Evolutionary conservation across 2,329 filamentous ascomycete species (phyloP).

Genomic region (Calycina herbarum): DNA sequence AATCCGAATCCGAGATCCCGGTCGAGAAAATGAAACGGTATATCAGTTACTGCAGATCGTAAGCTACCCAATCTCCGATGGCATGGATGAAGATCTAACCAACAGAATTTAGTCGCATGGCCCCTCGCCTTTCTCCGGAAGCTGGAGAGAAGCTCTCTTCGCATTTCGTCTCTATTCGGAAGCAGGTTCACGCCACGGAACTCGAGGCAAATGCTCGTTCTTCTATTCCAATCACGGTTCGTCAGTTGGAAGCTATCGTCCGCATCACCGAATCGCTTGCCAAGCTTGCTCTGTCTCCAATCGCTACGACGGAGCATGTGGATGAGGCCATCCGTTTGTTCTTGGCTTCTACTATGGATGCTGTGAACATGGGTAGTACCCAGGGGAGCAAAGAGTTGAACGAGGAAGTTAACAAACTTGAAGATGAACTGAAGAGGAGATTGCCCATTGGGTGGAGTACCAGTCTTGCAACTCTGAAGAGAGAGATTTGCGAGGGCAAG

Average conservation of each 20-base stretch:
- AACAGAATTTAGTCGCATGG: constrained; percentile 69
- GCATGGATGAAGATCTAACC: neutral
- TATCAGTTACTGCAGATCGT: constrained; percentile 95
- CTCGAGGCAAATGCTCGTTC: constrained; percentile 86
- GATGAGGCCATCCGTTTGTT: constrained; percentile 97
- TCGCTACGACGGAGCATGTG: constrained; percentile 88
- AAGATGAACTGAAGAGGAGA: constrained; percentile 82
- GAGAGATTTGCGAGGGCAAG: constrained; percentile 90
- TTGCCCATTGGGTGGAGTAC: constrained; percentile 96
- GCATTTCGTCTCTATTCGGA: constrained; percentile 94
- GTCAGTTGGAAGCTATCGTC: constrained; percentile 94
- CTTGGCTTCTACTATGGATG: constrained; percentile 96
- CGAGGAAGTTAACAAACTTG: constrained; percentile 83
- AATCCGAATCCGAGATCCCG: constrained; percentile 81
- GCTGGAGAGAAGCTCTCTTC: constrained; percentile 95
- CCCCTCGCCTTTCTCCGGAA: constrained; percentile 84
- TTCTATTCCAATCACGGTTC: constrained; percentile 95
- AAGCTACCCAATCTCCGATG: constrained; percentile 40
- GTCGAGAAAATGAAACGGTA: constrained; percentile 98
- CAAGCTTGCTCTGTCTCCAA: constrained; percentile 81
- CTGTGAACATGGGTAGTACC: constrained; percentile 84
- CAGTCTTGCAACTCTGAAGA: constrained; percentile 77
- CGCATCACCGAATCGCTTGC: constrained; percentile 96
- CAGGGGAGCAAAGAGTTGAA: constrained; percentile 85
- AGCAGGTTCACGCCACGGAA: constrained; percentile 90